Evolutionary conservation across 2,329 filamentous ascomycete genomes (phyloP).

Genomic region (Teratosphaeria destructans): DNA sequence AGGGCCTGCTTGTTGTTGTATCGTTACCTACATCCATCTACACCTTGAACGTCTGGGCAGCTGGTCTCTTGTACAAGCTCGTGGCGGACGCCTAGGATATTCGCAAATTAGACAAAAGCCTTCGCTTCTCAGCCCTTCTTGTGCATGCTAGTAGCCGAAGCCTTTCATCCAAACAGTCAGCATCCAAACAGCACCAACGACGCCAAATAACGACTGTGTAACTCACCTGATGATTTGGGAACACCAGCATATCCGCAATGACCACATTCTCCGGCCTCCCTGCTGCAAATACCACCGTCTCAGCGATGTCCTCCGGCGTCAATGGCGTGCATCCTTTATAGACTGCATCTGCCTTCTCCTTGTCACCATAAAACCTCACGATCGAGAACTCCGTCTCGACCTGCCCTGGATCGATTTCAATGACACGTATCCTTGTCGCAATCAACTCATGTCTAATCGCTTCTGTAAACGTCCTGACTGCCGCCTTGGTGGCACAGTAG

Average conservation of each 20-base stretch:
- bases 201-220: background rate
- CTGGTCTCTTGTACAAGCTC: constrained; percentile 10
- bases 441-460: constrained; percentile 74
- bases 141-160: constrained; percentile 38
- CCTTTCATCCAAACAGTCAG: constrained; percentile 12
- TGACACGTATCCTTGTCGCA: constrained; percentile 67
- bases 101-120: constrained; percentile 1
- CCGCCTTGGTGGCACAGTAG: constrained; percentile 89
- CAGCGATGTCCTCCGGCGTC: constrained; percentile 82
- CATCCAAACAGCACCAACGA: background rate
- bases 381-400: constrained; percentile 91
- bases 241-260: constrained; percentile 75
- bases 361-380: constrained; percentile 80
- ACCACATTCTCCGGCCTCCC: constrained; percentile 83
- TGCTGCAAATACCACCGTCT: constrained; percentile 77
- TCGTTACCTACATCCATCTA: constrained; percentile 5
- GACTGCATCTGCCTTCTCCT: constrained; percentile 78
- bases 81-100: constrained; percentile 9
- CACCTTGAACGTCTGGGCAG: constrained; percentile 7
- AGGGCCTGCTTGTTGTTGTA: background rate
- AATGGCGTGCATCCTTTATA: constrained; percentile 78
- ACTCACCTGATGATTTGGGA: constrained; percentile 78
- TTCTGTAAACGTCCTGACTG: constrained; percentile 76
- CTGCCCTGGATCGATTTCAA: constrained; percentile 83
- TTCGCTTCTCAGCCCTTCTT: constrained; percentile 22